phyloP scores from a whole-genome alignment of 2,329 filamentous ascomycete species.

The Paramyrothecium roridum region DNA sequence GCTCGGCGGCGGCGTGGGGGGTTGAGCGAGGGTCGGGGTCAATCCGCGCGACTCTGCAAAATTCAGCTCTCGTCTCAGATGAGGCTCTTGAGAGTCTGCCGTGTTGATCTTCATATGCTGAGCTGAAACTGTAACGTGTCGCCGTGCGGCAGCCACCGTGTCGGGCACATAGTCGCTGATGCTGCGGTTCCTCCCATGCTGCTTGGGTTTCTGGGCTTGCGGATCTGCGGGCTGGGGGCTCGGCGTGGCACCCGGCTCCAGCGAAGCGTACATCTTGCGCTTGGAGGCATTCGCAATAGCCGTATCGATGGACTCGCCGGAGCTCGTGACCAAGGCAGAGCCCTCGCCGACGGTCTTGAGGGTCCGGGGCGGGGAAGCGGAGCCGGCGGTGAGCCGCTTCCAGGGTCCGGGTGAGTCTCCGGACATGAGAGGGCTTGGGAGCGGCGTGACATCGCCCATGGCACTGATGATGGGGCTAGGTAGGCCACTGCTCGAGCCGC shows the following conservation, averaged over 20 bases:
- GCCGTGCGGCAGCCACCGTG: slow-evolving; percentile 61
- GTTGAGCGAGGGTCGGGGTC: slow-evolving; percentile 54
- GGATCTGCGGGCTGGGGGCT: slow-evolving; percentile 35
- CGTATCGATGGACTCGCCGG: slow-evolving; percentile 49
- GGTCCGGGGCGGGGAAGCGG: slow-evolving; percentile 36
- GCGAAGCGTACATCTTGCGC: slow-evolving; percentile 49
- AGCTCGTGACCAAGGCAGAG: slow-evolving; percentile 45
- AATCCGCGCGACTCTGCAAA: slow-evolving; percentile 77
- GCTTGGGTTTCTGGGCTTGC: slow-evolving; percentile 9
- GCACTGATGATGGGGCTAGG: slow-evolving; percentile 72
- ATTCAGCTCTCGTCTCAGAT: slow-evolving; percentile 72
- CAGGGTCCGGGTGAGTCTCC: slow-evolving; percentile 65
- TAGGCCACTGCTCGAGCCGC: slow-evolving; percentile 63
- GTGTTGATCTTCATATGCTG: slow-evolving; percentile 43
- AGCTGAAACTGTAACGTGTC: slow-evolving; percentile 71
- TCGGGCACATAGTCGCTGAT: slow-evolving; percentile 86
- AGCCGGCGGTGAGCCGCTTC: slow-evolving; percentile 50
- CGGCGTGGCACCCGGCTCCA: slow-evolving; percentile 23
- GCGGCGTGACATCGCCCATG: slow-evolving; percentile 74
- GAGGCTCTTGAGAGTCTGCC: slow-evolving; percentile 38
- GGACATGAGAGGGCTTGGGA: slow-evolving; percentile 71
- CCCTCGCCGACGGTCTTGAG: slow-evolving; percentile 22
- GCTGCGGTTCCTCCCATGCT: slow-evolving; percentile 73
- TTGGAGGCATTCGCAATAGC: slow-evolving; percentile 51
- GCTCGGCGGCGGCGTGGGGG: slow-evolving; percentile 79